phyloP scores from a whole-genome alignment of 352 stramenopile genomes.

The Phytophthora hybrid region DNA sequence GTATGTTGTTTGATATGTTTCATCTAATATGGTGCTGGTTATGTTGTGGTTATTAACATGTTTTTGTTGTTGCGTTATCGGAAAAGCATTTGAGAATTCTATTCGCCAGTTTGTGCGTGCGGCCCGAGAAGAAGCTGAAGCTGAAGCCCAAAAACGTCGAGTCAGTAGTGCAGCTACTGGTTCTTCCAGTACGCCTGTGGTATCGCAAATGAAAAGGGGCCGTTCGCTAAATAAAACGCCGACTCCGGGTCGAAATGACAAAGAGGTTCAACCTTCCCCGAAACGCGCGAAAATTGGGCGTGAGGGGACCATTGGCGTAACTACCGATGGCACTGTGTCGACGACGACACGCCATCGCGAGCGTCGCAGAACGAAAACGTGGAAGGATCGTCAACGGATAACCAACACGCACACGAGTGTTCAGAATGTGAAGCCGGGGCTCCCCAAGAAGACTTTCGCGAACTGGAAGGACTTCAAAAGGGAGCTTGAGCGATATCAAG shows the following conservation, averaged over 20 bases:
- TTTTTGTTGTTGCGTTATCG: not conserved
- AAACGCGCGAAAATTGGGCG: not conserved
- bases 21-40: not conserved
- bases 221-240: not conserved
- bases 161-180: no score
- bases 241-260: no score
- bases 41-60: not conserved
- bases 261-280: not conserved
- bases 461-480: not conserved
- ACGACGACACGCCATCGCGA: not conserved
- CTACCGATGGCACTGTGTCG: not conserved
- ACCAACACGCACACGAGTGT: not conserved
- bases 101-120: not conserved
- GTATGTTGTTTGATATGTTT: no score
- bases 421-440: not conserved
- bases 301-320: not conserved
- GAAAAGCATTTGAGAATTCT: not conserved
- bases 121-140: not conserved
- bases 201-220: no score
- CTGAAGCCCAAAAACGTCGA: not conserved
- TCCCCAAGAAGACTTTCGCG: not conserved
- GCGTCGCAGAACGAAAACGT: not conserved
- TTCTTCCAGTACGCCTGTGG: not conserved
- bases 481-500: not conserved
- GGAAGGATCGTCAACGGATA: not conserved